phyloP scores from a whole-genome alignment of 805 yeast genomes.

The Yamadazyma paraphyllophila region DNA sequence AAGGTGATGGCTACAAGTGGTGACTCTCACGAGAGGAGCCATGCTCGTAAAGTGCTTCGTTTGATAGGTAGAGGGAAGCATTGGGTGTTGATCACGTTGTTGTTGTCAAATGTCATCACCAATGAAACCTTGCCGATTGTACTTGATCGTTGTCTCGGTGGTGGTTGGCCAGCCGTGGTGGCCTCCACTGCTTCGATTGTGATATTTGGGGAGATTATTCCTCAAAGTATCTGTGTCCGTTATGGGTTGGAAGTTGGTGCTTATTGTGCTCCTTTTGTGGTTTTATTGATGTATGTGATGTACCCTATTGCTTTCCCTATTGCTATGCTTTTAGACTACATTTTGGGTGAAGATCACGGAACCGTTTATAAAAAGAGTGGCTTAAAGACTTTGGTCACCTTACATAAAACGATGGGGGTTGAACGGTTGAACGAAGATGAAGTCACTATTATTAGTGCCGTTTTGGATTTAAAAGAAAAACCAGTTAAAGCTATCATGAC shows the following conservation, averaged over 20 bases:
- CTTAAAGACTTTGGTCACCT: slow-evolving; percentile 85
- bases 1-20: slow-evolving; percentile 91
- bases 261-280: slow-evolving; percentile 83
- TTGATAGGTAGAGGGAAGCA: slow-evolving; percentile 85
- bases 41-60: slow-evolving; percentile 69
- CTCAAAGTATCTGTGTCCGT: slow-evolving; percentile 89
- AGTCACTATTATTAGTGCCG: slow-evolving; percentile 93
- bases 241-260: slow-evolving; percentile 93
- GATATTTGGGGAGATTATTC: slow-evolving; percentile 93
- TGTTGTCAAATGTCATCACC: slow-evolving; percentile 84
- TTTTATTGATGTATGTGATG: slow-evolving; percentile 79
- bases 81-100: slow-evolving; percentile 90
- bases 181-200: slow-evolving; percentile 92
- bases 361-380: slow-evolving; percentile 92
- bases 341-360: slow-evolving; percentile 94
- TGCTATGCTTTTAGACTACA: slow-evolving; percentile 73
- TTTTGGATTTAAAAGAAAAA: slow-evolving; percentile 89
- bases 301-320: slow-evolving; percentile 93
- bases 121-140: slow-evolving; percentile 94
- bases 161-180: slow-evolving; percentile 96
- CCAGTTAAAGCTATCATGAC: slow-evolving; percentile 88
- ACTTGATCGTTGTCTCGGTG: slow-evolving; percentile 88
- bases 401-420: slow-evolving; percentile 93
- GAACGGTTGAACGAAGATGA: slow-evolving; percentile 92
- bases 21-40: slow-evolving; percentile 59